Percentiles rank a stretch among this genome's conserved stretches.
phyloP scores from a whole-genome alignment of 176 grass and related monocot species.

The Oropetium thomaeum region DNA sequence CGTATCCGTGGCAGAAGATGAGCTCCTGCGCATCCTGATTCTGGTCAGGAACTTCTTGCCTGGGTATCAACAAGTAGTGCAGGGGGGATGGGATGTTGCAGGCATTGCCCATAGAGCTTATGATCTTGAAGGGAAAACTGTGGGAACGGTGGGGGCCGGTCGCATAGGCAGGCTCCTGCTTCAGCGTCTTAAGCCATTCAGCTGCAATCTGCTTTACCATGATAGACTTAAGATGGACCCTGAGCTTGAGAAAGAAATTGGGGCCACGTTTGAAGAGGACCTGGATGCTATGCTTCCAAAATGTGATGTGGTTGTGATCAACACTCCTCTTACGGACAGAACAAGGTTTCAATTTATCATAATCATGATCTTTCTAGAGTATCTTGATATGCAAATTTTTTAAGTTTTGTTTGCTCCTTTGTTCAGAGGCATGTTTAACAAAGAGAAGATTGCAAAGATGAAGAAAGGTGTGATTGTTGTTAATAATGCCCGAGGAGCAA shows the following conservation, averaged over 20 bases:
- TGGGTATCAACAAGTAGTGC: slow-evolving; percentile 72
- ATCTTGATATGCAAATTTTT: background rate
- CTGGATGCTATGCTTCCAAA: slow-evolving; percentile 86
- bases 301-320: slow-evolving; percentile 86
- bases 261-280: slow-evolving; percentile 82
- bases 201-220: slow-evolving; percentile 85
- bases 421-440: slow-evolving; percentile 87
- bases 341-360: slow-evolving; percentile 51
- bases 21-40: slow-evolving; percentile 82
- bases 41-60: slow-evolving; percentile 87
- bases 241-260: slow-evolving; percentile 81
- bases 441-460: slow-evolving; percentile 88
- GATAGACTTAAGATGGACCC: slow-evolving; percentile 65
- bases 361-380: slow-evolving; percentile 12
- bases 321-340: slow-evolving; percentile 92
- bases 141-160: slow-evolving; percentile 82
- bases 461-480: slow-evolving; percentile 91
- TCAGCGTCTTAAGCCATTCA: slow-evolving; percentile 84
- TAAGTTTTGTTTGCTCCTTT: slow-evolving; percentile 18
- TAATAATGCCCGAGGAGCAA: slow-evolving; percentile 87
- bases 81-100: slow-evolving; percentile 92
- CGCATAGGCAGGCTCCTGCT: slow-evolving; percentile 81
- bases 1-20: slow-evolving; percentile 85
- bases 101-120: slow-evolving; percentile 81
- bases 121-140: slow-evolving; percentile 87